These are phyloP conservation scores for Fusarium agapanthi DNA, from an alignment of 2,329 filamentous ascomycete species.

Conservation along the genomic window DNA sequence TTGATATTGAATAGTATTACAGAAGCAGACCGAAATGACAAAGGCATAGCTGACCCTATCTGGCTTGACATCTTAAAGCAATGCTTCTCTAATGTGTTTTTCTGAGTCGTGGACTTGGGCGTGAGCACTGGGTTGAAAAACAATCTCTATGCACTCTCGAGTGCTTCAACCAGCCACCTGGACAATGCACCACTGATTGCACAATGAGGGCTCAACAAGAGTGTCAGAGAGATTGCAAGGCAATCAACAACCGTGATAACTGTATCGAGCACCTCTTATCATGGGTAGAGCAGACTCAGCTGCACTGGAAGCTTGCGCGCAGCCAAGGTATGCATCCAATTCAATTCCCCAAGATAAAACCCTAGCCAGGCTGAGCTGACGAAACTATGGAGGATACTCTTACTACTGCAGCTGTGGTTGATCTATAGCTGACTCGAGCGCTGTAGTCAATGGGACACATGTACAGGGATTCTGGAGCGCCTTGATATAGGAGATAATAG, in stretches of 20 bases:
- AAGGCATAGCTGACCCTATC: not conserved
- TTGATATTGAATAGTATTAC: not conserved
- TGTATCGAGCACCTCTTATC: not conserved
- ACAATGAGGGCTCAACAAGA: not conserved
- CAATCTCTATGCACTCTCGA: not conserved
- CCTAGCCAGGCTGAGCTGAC: not conserved
- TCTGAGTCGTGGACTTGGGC: not conserved
- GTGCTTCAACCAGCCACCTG: not conserved
- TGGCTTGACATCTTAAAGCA: rapidly evolving
- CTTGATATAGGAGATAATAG: rapidly evolving
- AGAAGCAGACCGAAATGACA: not conserved
- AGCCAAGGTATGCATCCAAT: not conserved
- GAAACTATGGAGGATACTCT: too few relatives aligned
- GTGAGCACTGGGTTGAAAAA: not conserved
- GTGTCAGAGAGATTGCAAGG: not conserved
- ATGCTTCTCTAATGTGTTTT: not conserved
- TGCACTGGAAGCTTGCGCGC: not conserved
- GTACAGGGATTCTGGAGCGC: not conserved
- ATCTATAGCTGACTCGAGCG: rapidly evolving
- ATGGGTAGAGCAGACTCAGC: not conserved
- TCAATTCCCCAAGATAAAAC: rapidly evolving
- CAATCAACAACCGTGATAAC: not conserved
- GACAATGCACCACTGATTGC: not conserved
- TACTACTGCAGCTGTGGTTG: not conserved
- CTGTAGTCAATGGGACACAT: rapidly evolving